phyloP scores from a whole-genome alignment of 768 basidiomycete species.

The Hemileccinum impolitum region DNA sequence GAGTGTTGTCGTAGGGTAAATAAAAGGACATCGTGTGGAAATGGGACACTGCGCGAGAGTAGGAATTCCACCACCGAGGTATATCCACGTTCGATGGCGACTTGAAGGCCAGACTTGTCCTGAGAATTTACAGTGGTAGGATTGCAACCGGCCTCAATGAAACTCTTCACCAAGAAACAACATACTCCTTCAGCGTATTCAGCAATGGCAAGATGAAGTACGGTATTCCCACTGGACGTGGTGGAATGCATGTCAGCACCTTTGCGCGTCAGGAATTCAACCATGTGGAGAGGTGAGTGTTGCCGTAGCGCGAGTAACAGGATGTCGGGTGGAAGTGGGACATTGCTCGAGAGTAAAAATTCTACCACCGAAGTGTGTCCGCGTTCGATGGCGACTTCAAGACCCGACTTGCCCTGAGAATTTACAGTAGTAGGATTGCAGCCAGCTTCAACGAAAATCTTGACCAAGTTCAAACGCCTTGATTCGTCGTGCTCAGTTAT shows the following conservation, averaged over 20 bases:
- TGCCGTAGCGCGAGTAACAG: background rate
- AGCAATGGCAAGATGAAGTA: background rate
- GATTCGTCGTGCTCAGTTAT: background rate
- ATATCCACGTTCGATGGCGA: background rate
- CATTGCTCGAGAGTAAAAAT: background rate
- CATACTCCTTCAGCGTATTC: background rate
- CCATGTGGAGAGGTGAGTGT: background rate
- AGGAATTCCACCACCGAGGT: background rate
- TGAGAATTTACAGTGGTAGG: background rate
- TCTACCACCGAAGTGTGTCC: background rate
- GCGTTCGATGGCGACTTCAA: background rate
- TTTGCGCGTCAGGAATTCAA: background rate
- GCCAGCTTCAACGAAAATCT: background rate
- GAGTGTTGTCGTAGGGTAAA: no score
- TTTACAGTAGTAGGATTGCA: background rate
- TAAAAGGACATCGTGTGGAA: background rate
- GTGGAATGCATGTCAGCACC: background rate
- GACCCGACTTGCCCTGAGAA: background rate
- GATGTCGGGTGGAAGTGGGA: background rate
- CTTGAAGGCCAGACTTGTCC: background rate
- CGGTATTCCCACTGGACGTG: background rate
- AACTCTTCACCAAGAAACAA: background rate
- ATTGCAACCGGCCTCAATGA: background rate
- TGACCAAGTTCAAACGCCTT: background rate
- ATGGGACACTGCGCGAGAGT: background rate